phyloP scores from a whole-genome alignment of 192 early-diverging fungal species.

The Coemansia sp. region DNA sequence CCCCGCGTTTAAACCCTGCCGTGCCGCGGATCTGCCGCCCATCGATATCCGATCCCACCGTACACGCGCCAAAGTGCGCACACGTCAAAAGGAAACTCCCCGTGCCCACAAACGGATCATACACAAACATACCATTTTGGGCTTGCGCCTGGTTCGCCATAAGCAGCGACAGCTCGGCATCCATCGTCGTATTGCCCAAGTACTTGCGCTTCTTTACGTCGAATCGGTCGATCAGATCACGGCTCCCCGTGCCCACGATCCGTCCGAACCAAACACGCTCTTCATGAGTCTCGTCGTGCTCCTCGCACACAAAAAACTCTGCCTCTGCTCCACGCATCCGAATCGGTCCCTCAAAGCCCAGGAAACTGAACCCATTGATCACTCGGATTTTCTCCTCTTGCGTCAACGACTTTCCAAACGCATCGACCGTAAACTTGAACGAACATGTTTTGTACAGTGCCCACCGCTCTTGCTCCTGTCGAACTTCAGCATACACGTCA shows the following conservation, averaged over 20 bases:
- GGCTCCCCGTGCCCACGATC: slow-evolving; percentile 64
- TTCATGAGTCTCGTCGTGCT: slow-evolving; percentile 64
- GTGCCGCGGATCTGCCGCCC: slow-evolving; percentile 96
- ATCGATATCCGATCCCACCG: slow-evolving; percentile 95
- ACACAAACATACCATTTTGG: slow-evolving; percentile 68
- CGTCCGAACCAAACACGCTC: slow-evolving; percentile 65
- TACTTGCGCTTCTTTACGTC: slow-evolving; percentile 95
- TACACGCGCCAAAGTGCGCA: slow-evolving; percentile 89
- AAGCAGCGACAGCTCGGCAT: slow-evolving; percentile 93
- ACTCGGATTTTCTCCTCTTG: slow-evolving; percentile 71
- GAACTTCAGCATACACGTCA: slow-evolving; percentile 61
- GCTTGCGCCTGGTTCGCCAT: slow-evolving; percentile 95
- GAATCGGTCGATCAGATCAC: slow-evolving; percentile 74
- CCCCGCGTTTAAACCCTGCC: slow-evolving; percentile 34
- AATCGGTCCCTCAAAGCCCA: slow-evolving; percentile 79
- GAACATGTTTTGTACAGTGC: slow-evolving; percentile 55
- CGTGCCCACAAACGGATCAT: slow-evolving; percentile 98
- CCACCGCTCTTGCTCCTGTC: slow-evolving; percentile 61
- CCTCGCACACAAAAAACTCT: slow-evolving; percentile 73
- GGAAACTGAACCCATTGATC: slow-evolving; percentile 83
- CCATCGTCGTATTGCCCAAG: slow-evolving; percentile 96
- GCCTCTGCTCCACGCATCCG: slow-evolving; percentile 77
- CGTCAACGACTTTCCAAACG: slow-evolving; percentile 73
- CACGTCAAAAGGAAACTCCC: slow-evolving; percentile 91
- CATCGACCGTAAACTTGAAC: slow-evolving; percentile 76